Evolutionary conservation across 2,329 filamentous ascomycete genomes (phyloP).

Genomic region (Aspergillus sp.): DNA sequence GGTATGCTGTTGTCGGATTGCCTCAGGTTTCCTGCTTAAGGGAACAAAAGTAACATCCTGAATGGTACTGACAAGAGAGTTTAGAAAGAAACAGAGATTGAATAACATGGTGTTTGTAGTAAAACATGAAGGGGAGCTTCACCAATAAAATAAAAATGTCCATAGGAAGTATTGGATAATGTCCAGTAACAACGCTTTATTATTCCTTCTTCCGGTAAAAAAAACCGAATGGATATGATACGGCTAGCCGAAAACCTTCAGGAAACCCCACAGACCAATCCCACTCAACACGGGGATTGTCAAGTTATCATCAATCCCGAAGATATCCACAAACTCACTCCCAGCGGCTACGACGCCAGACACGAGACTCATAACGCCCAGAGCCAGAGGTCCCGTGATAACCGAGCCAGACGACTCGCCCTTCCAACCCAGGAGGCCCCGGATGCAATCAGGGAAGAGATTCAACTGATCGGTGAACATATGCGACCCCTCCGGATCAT

Average conservation of each 20-base stretch:
- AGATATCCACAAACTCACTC: slow-evolving; percentile 85
- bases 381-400: slow-evolving; percentile 62
- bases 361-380: slow-evolving; percentile 73
- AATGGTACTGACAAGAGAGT: too few species aligned
- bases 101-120: too few species aligned
- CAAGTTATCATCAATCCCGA: slow-evolving; percentile 93
- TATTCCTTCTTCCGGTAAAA: too few species aligned
- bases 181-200: too few species aligned
- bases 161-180: too few species aligned
- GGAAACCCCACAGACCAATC: slow-evolving; percentile 79
- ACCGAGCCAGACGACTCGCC: slow-evolving; percentile 45
- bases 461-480: slow-evolving; percentile 72
- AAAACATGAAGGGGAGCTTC: too few species aligned
- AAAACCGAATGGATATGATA: background rate
- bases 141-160: too few species aligned
- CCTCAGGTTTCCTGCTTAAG: too few species aligned
- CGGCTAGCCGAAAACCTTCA: slow-evolving; percentile 65
- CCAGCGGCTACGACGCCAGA: slow-evolving; percentile 82
- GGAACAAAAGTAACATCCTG: too few species aligned
- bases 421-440: slow-evolving; percentile 54
- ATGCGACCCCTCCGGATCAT: slow-evolving; percentile 61
- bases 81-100: too few species aligned
- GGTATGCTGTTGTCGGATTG: too few species aligned
- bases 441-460: slow-evolving; percentile 53
- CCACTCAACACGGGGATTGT: slow-evolving; percentile 92